These are phyloP conservation scores for Actinidia arguta DNA, from an alignment of 179 eudicot genomes.

Conservation along the genomic window DNA sequence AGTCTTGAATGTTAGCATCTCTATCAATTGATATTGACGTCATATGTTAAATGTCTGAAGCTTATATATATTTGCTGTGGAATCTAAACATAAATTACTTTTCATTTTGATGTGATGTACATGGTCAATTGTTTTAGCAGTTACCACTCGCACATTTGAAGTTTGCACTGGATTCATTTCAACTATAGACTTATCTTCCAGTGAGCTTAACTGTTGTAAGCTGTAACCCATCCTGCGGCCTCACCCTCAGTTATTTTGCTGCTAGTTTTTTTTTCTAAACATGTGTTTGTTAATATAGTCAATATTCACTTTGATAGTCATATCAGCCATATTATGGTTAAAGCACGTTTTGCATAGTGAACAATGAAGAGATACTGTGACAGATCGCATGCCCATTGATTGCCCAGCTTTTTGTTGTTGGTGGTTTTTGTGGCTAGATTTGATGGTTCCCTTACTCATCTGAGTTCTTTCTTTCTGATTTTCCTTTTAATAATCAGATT, in stretches of 20 bases:
- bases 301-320: too few species aligned
- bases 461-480: too few species aligned
- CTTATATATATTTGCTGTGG: background rate
- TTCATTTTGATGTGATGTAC: background rate
- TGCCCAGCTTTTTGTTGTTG: constrained; percentile 30
- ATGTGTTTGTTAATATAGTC: background rate
- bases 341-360: background rate
- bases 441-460: too few species aligned
- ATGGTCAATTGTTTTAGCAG: background rate
- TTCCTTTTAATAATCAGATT: too few species aligned
- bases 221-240: too few species aligned
- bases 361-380: constrained; percentile 26
- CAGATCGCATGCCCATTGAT: constrained; percentile 21
- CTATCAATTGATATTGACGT: background rate
- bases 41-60: background rate
- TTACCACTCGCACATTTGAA: background rate
- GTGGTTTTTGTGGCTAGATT: constrained; percentile 24
- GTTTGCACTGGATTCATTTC: background rate
- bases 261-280: too few species aligned
- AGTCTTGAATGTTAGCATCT: background rate
- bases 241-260: background rate
- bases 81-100: background rate
- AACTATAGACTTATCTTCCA: background rate
- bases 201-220: background rate
- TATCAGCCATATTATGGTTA: background rate